Conservation (phyloP, 352 stramenopile genomes). For the Globisporangium paddicum region DNA sequence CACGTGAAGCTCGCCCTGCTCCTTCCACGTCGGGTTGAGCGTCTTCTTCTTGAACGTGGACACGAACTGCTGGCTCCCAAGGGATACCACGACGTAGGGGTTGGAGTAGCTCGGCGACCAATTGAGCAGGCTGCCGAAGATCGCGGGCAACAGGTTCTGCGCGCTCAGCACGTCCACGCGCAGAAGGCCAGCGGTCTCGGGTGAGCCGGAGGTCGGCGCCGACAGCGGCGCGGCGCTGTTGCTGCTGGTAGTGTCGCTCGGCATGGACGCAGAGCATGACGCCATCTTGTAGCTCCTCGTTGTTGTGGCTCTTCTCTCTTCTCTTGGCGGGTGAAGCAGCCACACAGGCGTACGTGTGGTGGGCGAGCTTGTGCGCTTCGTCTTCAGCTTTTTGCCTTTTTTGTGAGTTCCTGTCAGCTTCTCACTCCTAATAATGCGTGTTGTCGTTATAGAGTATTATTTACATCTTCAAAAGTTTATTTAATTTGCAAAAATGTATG, state of each 20-base stretch:
- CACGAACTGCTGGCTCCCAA: slow-evolving; percentile 48
- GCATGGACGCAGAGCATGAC: slow-evolving; percentile 17
- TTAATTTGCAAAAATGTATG: neutral
- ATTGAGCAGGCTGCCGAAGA: slow-evolving; percentile 59
- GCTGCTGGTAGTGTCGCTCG: neutral
- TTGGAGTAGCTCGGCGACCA: slow-evolving; percentile 70
- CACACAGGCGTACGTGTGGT: neutral
- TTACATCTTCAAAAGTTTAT: no score
- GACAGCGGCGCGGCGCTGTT: slow-evolving; percentile 7
- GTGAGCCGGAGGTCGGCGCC: slow-evolving; percentile 1
- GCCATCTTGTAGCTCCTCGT: slow-evolving; percentile 24
- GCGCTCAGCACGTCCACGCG: slow-evolving; percentile 53
- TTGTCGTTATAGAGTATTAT: neutral
- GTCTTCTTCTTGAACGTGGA: slow-evolving; percentile 42
- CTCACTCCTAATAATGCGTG: neutral
- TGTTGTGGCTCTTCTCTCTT: slow-evolving; percentile 4
- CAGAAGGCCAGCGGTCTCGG: slow-evolving; percentile 34
- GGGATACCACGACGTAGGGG: slow-evolving; percentile 53
- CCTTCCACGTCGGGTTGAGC: slow-evolving; percentile 66
- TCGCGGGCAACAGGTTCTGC: slow-evolving; percentile 52
- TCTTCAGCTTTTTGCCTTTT: neutral
- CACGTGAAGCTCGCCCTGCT: slow-evolving; percentile 42
- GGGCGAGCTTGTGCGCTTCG: neutral
- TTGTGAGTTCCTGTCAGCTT: neutral
- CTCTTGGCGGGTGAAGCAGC: neutral